phyloP scores from a whole-genome alignment of 306 rosid species.

The Glycine latifolia region DNA sequence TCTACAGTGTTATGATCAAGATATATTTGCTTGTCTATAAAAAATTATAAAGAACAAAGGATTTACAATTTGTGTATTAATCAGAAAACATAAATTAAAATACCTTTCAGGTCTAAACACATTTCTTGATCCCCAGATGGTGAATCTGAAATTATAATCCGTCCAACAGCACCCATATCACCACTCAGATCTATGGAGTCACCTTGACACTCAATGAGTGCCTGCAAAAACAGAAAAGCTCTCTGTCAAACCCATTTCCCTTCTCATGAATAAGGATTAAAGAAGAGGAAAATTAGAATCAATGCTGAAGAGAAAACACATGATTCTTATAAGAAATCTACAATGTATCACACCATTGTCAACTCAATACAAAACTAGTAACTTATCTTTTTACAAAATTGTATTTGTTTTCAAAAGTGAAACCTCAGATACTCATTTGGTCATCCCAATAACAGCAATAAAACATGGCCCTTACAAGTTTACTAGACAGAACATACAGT shows the following conservation, averaged over 20 bases:
- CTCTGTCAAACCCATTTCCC: slow-evolving; percentile 39
- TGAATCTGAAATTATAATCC: slow-evolving; percentile 73
- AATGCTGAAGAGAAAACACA: neutral
- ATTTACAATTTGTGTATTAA: slow-evolving; percentile 31
- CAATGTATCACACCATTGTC: neutral
- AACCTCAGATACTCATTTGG: slow-evolving; percentile 33
- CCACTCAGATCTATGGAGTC: slow-evolving; percentile 93
- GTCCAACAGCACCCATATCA: slow-evolving; percentile 92
- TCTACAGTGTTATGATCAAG: slow-evolving; percentile 31
- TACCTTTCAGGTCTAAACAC: slow-evolving; percentile 90
- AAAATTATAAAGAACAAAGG: neutral
- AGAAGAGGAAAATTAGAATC: slow-evolving; percentile 6
- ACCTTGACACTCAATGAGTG: slow-evolving; percentile 97
- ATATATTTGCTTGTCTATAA: slow-evolving; percentile 16
- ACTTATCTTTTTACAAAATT: slow-evolving; percentile 10
- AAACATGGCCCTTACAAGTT: slow-evolving; percentile 21
- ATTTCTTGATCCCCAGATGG: slow-evolving; percentile 69
- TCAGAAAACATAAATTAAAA: slow-evolving; percentile 30
- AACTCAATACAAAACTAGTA: slow-evolving; percentile 27
- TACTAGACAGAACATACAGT: slow-evolving; percentile 16
- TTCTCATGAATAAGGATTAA: slow-evolving; percentile 31
- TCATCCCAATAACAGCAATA: slow-evolving; percentile 19
- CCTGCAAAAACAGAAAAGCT: slow-evolving; percentile 59
- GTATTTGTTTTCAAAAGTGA: slow-evolving; percentile 13
- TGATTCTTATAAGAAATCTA: slow-evolving; percentile 11